Base-by-base conservation (phyloP, 441 rosid genomes). In the Heliophila coronopifolia region DNA sequence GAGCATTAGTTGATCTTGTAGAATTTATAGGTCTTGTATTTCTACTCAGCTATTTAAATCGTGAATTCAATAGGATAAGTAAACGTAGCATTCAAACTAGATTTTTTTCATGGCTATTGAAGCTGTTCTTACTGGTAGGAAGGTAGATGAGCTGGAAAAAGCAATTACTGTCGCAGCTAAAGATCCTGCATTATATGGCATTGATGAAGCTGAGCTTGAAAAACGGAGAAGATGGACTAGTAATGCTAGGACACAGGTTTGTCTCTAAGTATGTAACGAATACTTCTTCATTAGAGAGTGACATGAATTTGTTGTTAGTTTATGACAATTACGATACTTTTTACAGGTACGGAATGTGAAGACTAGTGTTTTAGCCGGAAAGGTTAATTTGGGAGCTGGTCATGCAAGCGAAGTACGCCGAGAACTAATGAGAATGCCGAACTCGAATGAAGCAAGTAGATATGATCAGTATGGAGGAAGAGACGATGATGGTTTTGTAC, bases 71-170 rank as follows among this genome's bases (percentile, higher is more conserved):
- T 65, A 10, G 50, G 43, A 6, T 62, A 54, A 26, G 17, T 43
- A 37, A 44, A 9, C 12, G 15, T 5, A 40, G 17, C 3, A 25
- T 50, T 68, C 27, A 40, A 19, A 59, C 33, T 40, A 44, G 50
- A 54, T 25, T 26, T 8, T 10, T 13, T 68, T 33, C 58, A 61
- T 79, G 50, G 57, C 5, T 70, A 50, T 79, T 83, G 78, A 69
- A 53, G 63, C 35, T 54, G 76, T 51, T 57, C 55, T 70, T 80
- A 66, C 57, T 83, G 76, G 79, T 82, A 78, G 84, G 85, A 83
- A 89, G 99, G 91, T 93, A 70, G 96, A 82, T 76, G 94, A 88
- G 73, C 74, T 89, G 76, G 97, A 84, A 65, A 93, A 93, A 63
- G 75, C 97, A 20, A 77, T 93, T 58, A 30, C 75, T 12, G 91